Base-by-base conservation (phyloP, 1,284 basidiomycete species). In the Papiliotrema flavescens region DNA sequence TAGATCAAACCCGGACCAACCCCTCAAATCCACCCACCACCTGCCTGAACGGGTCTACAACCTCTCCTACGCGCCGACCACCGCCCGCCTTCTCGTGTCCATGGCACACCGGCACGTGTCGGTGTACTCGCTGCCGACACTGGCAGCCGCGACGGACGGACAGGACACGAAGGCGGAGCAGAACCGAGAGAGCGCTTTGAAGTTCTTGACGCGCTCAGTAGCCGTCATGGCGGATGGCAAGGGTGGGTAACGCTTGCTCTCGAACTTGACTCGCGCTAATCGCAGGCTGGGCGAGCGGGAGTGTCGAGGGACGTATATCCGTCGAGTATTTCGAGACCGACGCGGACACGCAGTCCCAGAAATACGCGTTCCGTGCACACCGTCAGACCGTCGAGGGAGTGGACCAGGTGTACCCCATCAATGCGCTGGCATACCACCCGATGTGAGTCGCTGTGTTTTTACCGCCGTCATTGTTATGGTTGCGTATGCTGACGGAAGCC, bases 341-440 rank as follows among this genome's bases (percentile, higher is more conserved):
- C 11, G 80, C 85, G 0, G 82, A 83, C 23, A 80, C 81, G 0
- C 92, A 97, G 74, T 84, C 87, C 17, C 87, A 89, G 73, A 97
- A 97, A 76, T 99, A 98, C 73, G 96, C 96, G 2, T 99, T 98
- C 83, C 94, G 98, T 71, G 97, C 94, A 65, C 95, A 99, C 70
- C 82, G 95, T 19, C 87, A 92, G 70, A 85, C 88, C 1, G 85
- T 93, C 49, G 86, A 90, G 47, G 89, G 89, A 36, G 87, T 89
- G n/a, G 96, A 99, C 71, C 89, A 93, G 60, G 93, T 98, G n/a
- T 98, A 92, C 84, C 93, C 95, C 0, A 94, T 98, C 61, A 96
- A 98, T 69, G 84, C 89, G 0, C 82, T 99, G 32, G 90, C 90
- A 0, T 98, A 98, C 79, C 92, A 98, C 67, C 92, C 95, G 0